These are phyloP conservation scores for Tetrapisispora pingtungensis DNA, from an alignment of 805 yeast species.

Conservation along the genomic window DNA sequence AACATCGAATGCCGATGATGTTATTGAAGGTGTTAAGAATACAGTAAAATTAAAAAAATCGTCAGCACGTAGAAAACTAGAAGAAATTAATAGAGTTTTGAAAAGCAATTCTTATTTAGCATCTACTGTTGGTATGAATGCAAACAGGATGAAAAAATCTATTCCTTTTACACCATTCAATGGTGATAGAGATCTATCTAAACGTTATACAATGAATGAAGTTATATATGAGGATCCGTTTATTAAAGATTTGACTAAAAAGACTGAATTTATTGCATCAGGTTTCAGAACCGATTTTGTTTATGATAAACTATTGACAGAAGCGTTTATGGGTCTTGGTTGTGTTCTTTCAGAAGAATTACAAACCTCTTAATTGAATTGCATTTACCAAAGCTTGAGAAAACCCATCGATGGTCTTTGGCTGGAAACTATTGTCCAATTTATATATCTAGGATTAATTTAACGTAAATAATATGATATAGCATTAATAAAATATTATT, in stretches of 20 bases:
- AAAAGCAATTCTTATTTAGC: slow-evolving; percentile 29
- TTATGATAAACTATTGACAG: slow-evolving; percentile 67
- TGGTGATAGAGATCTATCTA: slow-evolving; percentile 64
- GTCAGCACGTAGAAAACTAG: slow-evolving; percentile 47
- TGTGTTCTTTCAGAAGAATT: slow-evolving; percentile 64
- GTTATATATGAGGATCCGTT: slow-evolving; percentile 53
- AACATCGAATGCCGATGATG: slow-evolving; percentile 32
- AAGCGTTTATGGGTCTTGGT: slow-evolving; percentile 84
- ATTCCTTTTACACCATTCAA: slow-evolving; percentile 89
- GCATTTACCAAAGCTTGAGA: slow-evolving; percentile 39
- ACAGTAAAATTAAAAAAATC: slow-evolving; percentile 50
- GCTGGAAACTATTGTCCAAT: slow-evolving; percentile 15
- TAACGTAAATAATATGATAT: not conserved
- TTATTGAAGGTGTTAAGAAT: slow-evolving; percentile 42
- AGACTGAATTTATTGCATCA: slow-evolving; percentile 66
- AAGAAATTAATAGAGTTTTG: slow-evolving; percentile 32
- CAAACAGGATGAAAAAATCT: slow-evolving; percentile 24
- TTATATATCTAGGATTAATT: slow-evolving; percentile 18
- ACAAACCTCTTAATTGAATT: slow-evolving; percentile 36
- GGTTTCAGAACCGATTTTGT: slow-evolving; percentile 71
- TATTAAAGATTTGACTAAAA: slow-evolving; percentile 40
- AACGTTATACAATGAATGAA: slow-evolving; percentile 39
- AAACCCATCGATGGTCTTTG: slow-evolving; percentile 18
- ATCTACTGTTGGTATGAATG: slow-evolving; percentile 12
- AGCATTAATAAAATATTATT: no score